phyloP scores from a whole-genome alignment of 257 asterid genomes.

The Penstemon eatonii region DNA sequence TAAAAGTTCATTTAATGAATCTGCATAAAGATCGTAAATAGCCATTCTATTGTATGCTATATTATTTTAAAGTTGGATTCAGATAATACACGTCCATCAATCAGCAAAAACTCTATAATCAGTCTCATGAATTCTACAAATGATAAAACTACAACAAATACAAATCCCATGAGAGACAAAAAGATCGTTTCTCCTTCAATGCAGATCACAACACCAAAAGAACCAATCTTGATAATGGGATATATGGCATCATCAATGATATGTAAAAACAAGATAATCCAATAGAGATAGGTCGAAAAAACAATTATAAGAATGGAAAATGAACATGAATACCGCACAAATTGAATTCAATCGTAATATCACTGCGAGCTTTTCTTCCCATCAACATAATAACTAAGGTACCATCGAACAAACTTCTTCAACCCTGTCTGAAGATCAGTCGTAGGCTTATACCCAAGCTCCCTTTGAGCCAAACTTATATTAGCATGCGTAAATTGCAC shows the following conservation, averaged over 20 bases:
- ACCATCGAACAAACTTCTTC: conserved; percentile 29
- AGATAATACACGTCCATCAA: conserved; percentile 29
- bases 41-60: conserved; percentile 30
- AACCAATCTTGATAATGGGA: conserved; percentile 5
- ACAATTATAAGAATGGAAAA: conserved; percentile 69
- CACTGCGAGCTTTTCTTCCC: conserved; percentile 80
- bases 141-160: conserved; percentile 34
- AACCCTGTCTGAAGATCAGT: conserved; percentile 29
- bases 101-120: too few species aligned
- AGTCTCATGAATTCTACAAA: too few species aligned
- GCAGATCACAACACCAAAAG: conserved; percentile 32
- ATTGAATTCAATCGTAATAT: conserved; percentile 39
- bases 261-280: conserved; percentile 46
- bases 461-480: conserved; percentile 28
- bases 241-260: conserved; percentile 13
- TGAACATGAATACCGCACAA: conserved; percentile 65
- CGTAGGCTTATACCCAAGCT: conserved; percentile 27
- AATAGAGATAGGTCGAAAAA: conserved; percentile 49
- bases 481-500: conserved; percentile 32
- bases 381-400: conserved; percentile 36
- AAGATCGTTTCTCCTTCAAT: conserved; percentile 34
- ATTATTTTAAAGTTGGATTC: conserved; percentile 30
- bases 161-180: conserved; percentile 38
- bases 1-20: conserved; percentile 25
- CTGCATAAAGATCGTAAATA: not conserved